These are phyloP conservation scores for Fusarium foetens DNA, from an alignment of 2,329 filamentous ascomycete genomes.

Conservation along the genomic window DNA sequence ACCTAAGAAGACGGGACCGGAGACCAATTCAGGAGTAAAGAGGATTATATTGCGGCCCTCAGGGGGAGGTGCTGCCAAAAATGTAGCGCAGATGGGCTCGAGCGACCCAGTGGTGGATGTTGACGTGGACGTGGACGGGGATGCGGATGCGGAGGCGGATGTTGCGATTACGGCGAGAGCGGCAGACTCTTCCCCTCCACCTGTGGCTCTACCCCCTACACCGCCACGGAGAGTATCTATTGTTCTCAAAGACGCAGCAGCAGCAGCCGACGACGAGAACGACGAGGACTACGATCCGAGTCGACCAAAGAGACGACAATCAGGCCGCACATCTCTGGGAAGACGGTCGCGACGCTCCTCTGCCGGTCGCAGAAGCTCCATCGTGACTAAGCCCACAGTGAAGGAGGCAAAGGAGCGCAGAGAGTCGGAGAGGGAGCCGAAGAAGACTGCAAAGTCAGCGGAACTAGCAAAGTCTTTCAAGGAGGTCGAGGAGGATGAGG, in stretches of 20 bases:
- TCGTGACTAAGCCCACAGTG: conserved; percentile 36
- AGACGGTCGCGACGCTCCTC: conserved; percentile 44
- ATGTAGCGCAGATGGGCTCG: conserved; percentile 36
- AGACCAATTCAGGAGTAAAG: conserved; percentile 48
- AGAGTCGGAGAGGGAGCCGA: conserved; percentile 20
- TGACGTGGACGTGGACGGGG: conserved; percentile 15
- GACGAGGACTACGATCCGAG: conserved; percentile 59
- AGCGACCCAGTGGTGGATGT: conserved; percentile 41
- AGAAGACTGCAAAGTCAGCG: conserved; percentile 8
- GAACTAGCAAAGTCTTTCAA: conserved; percentile 18
- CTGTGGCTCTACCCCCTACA: conserved; percentile 37
- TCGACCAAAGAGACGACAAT: conserved; percentile 49
- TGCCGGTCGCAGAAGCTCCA: conserved; percentile 35
- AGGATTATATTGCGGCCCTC: conserved; percentile 60
- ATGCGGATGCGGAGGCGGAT: conserved; percentile 37
- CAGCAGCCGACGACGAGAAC: conserved; percentile 48
- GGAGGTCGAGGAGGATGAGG: conserved; percentile 19
- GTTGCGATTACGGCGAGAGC: conserved; percentile 32
- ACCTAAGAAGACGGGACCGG: conserved; percentile 53
- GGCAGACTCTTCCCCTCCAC: conserved; percentile 38
- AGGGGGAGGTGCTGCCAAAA: conserved; percentile 44
- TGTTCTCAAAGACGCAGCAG: conserved; percentile 46
- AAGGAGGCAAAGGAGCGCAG: conserved; percentile 31
- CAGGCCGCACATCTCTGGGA: conserved; percentile 47
- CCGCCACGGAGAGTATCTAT: conserved; percentile 44